Evolutionary conservation across 140 eudicot species (phyloP).

Genomic region (Stevia rebaudiana): DNA sequence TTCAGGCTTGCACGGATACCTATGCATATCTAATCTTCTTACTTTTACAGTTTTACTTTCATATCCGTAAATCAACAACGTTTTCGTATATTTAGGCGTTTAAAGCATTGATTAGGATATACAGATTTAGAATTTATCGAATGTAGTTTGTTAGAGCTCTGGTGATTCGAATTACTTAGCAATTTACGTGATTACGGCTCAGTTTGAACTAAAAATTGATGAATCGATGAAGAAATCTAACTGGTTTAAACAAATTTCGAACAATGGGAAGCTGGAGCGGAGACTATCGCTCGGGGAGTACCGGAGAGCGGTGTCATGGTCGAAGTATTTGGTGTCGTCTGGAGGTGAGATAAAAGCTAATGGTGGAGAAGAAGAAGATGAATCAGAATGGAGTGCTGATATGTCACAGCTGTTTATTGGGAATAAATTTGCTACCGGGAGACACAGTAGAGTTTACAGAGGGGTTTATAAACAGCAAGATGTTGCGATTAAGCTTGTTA

Average conservation of each 20-base stretch:
- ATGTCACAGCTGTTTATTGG: slow-evolving; percentile 87
- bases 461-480: slow-evolving; percentile 76
- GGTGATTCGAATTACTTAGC: slow-evolving; percentile 3
- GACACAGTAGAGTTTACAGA: slow-evolving; percentile 84
- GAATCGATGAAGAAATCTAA: slow-evolving; percentile 63
- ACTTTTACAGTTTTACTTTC: no score
- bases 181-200: not conserved
- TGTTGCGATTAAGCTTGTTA: slow-evolving; percentile 88
- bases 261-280: slow-evolving; percentile 66
- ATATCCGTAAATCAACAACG: slow-evolving; percentile 1
- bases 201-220: slow-evolving; percentile 2
- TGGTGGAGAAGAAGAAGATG: slow-evolving; percentile 31
- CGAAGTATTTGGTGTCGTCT: slow-evolving; percentile 69
- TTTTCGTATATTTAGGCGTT: not conserved
- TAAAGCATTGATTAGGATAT: not conserved
- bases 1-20: slow-evolving; percentile 19
- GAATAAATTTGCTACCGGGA: slow-evolving; percentile 77
- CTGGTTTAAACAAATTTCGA: slow-evolving; percentile 73
- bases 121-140: not conserved
- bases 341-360: slow-evolving; percentile 80
- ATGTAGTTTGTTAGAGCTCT: slow-evolving; percentile 8
- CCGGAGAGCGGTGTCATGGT: slow-evolving; percentile 78
- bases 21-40: slow-evolving; percentile 21
- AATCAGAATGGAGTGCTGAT: slow-evolving; percentile 85
- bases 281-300: slow-evolving; percentile 68